Evolutionary conservation across 805 yeast genomes (phyloP), one percentile per base, ranked within the genome.

Genomic region (Cyberlindnera meyerae): DNA sequence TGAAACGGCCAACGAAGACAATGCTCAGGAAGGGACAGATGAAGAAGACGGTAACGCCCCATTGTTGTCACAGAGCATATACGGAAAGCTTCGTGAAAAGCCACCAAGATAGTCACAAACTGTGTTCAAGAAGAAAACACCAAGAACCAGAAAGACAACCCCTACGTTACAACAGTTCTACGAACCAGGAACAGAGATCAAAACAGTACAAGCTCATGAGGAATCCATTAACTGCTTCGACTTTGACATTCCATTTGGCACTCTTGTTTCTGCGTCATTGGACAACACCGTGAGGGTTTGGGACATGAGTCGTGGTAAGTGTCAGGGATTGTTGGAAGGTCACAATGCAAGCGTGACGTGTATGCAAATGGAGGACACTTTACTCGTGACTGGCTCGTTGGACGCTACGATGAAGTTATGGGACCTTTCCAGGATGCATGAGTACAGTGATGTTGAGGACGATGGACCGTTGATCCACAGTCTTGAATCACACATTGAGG

Each of bases 211-310:
- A 12, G 77, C 78, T 1, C 85, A 79, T 49, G 65, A 65, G 4
- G 75, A 69, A 29, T 45, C 73, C 3, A 63, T 83, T 16, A 69
- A 75, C 1, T 67, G 77, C 24, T 54, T 82, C 40, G 88, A 79
- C 45, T 82, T 82, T 54, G 87, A 82, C 52, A 64, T 71, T 17
- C 90, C 90, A 11, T 82, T 79, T 58, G 89, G 88, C 2, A 77
- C 77, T 1, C 49, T 86, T 57, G 89, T 87, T 2, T 73, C 89
- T 12, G 86, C 95, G 0, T 75, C 87, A 11, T 61, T 77, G 48
- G 95, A 87, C 55, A 84, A 80, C 54, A 75, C 82, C 0, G 81
- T 87, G 4, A 71, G 81, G 45, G 82, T 88, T 5, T 88, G 96
- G 96, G 95, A 88, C 62, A 58, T 82, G 48, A 72, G 80, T 26